Evolutionary conservation across 345 rosid species (phyloP), one percentile per base, ranked within the genome.

Genomic region (Camelina neglecta): DNA sequence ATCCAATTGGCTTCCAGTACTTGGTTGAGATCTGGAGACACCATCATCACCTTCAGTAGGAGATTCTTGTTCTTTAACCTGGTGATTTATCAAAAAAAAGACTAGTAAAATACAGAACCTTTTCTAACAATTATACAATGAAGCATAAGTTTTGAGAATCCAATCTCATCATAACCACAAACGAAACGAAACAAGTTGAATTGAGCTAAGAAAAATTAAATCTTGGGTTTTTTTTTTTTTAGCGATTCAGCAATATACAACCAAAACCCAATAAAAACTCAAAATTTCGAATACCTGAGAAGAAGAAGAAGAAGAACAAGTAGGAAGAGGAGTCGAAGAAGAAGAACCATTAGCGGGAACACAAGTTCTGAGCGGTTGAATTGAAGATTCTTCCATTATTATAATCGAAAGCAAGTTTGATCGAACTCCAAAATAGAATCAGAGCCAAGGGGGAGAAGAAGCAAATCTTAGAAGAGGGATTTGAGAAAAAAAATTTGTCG

Each of bases 1-100:
- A 88, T 85, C 87, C 2, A 21, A 45, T 8, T 78, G 88, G 76
- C 81, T 81, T 54, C 82, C 88, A 29, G 5, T 29, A 67, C 83
- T 83, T 51, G 88, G 61, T 71, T 70, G 89, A 16, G 86, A 83
- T 65, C 78, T 85, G 33, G 83, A 72, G 56, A 69, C 72, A 71
- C 75, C 85, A 71, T 72, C 85, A n/a, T 75, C 86, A 71, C 74
- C 85, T 18, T 75, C 86, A 54, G 21, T 74, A 13, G 81, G 74
- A 29, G 31, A 29, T 29, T 29, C 31, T 49, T 85, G 41, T 77
- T 74, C 84, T 75, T 44, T 62, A 35, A 50, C 66, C 80, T 79
- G 81, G 62, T 61, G 26, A 65, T 62, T 61, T 18, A 65, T 26
- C 8, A 51, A 13, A 58, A 26, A 2, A 3, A 63, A 63, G 63